Conservation (phyloP, 805 yeast species). For the Saturnispora dispora region DNA sequence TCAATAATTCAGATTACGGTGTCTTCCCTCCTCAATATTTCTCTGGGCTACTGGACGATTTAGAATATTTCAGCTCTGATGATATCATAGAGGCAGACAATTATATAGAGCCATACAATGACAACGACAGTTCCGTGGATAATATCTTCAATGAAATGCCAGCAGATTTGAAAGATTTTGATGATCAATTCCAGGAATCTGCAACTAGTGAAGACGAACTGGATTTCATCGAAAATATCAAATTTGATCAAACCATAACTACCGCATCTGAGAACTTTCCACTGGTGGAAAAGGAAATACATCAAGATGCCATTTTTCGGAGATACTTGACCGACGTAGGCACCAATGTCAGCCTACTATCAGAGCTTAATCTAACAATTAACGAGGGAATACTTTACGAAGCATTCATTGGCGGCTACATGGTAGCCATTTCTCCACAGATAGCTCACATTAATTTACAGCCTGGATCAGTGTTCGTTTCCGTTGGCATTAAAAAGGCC, state of each 20-base stretch:
- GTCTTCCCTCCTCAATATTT: background rate
- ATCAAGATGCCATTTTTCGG: conserved; percentile 20
- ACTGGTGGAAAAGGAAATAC: conserved; percentile 7
- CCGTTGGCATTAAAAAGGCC: conserved; percentile 26
- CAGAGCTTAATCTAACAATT: conserved; percentile 13
- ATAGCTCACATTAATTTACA: conserved; percentile 32
- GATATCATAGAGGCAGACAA: background rate
- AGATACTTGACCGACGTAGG: conserved; percentile 14
- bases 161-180: background rate
- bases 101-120: background rate
- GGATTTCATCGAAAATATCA: background rate
- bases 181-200: background rate
- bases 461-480: conserved; percentile 33
- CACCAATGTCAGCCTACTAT: conserved; percentile 13
- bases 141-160: background rate
- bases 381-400: conserved; percentile 22
- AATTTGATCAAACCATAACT: background rate
- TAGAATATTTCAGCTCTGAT: background rate
- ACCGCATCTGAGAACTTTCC: background rate
- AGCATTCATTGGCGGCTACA: conserved; percentile 33
- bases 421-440: conserved; percentile 35
- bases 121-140: background rate
- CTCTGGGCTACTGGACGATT: conserved; percentile 1
- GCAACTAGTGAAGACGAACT: background rate
- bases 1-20: background rate